Base-by-base conservation (phyloP, 2,329 filamentous ascomycete genomes). In the Penicillium rolfsii region DNA sequence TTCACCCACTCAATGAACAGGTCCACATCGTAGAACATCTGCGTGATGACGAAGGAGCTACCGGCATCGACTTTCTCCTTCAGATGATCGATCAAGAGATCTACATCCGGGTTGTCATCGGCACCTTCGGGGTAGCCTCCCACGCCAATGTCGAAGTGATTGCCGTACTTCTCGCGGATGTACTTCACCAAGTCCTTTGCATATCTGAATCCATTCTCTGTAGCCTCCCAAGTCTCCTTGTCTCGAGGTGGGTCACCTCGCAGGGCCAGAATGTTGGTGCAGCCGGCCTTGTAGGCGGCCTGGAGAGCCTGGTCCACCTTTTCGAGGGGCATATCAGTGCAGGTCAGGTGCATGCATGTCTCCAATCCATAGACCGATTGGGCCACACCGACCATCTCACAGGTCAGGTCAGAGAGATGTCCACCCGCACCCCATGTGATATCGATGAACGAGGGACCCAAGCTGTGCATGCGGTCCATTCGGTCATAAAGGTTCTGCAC, bases 11-110 rank as follows among this genome's bases (percentile, higher is more conserved):
- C 85, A 57, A 98, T 79, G 79, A 99, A 99, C 74, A 95, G 94
- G 72, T 99, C 94, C 53, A 87, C 93, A 73, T 99, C 94, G 82
- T 99, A 99, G 80, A 98, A 98, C 95, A 99, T 99, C 80, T 99
- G 95, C 0, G 95, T 98, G 57, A 99, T 91, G 65, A 99, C 91
- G 75, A 98, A 99, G 6, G 90, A 89, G 64, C 90, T 93, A 55
- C 95, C 95, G 61, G 91, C 91, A 74, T 99, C 95, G 36, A 98
- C 89, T 82, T 99, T 99, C 77, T 98, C 91, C 81, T 98, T 98
- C 73, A 99, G 80, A 76, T 98, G 95, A 66, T 95, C 89, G 65
- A 99, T 87, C 71, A 99, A 84, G 62, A 86, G 79, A 50, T 97
- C 93, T 56, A 92, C 89, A 71, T 97, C 88, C 70, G 91, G 87